A percentile compares a stretch with the other conserved stretches of the same genome.
Evolutionary conservation across 768 basidiomycete species (phyloP).

Genomic region (Lyophyllum shimeji): DNA sequence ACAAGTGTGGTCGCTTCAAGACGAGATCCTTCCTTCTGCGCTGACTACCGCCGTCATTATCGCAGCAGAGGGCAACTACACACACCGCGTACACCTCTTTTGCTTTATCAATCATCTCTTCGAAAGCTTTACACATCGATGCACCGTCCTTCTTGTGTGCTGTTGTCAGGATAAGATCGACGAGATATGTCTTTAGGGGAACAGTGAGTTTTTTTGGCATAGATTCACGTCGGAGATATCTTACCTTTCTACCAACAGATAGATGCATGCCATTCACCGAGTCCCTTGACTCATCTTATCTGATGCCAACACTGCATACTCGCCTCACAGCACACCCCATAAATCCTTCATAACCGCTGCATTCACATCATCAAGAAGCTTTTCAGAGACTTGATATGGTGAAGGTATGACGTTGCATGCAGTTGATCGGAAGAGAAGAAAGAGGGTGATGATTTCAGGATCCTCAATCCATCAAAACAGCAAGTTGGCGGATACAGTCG

Average conservation of each 20-base stretch:
- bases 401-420: slow-evolving; percentile 22
- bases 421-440: slow-evolving; percentile 24
- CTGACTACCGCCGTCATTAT: slow-evolving; percentile 27
- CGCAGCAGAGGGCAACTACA: slow-evolving; percentile 19
- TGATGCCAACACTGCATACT: slow-evolving; percentile 16
- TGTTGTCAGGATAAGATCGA: slow-evolving; percentile 22
- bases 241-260: slow-evolving; percentile 21
- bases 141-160: slow-evolving; percentile 23
- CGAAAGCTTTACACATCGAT: slow-evolving; percentile 25
- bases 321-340: slow-evolving; percentile 6
- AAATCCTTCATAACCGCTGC: slow-evolving; percentile 11
- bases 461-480: slow-evolving; percentile 25
- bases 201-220: background rate
- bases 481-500: slow-evolving; percentile 27
- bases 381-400: slow-evolving; percentile 17
- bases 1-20: slow-evolving; percentile 18
- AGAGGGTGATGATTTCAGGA: slow-evolving; percentile 25
- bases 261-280: slow-evolving; percentile 24
- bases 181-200: slow-evolving; percentile 18
- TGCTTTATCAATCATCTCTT: slow-evolving; percentile 21
- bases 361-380: slow-evolving; percentile 19
- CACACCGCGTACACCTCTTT: slow-evolving; percentile 18
- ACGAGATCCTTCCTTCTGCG: slow-evolving; percentile 22
- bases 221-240: background rate
- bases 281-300: slow-evolving; percentile 24